Evolutionary conservation across 192 early-diverging fungal species (phyloP).

Genomic region (Rhizophagus prolifer): DNA sequence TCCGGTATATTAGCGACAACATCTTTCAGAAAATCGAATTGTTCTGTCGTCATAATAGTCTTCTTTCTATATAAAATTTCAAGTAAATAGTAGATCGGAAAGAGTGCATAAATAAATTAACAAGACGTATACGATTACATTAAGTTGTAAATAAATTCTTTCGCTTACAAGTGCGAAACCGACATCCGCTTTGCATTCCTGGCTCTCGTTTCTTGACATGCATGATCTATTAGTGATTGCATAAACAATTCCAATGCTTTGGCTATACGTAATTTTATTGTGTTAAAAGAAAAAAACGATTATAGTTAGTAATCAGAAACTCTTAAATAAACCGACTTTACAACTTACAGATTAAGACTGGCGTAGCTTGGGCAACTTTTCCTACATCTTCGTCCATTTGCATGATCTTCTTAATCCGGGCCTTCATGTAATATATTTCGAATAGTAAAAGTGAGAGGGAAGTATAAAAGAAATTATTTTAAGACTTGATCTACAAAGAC

Average conservation of each 20-base stretch:
- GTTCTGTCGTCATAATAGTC: conserved; percentile 76
- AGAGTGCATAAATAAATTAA: not conserved
- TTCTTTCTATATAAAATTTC: conserved; percentile 58
- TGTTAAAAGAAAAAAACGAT: not conserved
- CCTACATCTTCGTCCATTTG: conserved; percentile 98
- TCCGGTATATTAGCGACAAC: conserved; percentile 83
- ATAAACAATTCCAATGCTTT: conserved; percentile 95
- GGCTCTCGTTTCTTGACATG: conserved; percentile 76
- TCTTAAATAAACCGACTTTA: not conserved
- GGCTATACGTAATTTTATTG: conserved; percentile 45
- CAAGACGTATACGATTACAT: not conserved
- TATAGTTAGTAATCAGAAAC: not conserved
- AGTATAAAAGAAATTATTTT: not conserved
- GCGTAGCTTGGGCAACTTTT: conserved; percentile 96
- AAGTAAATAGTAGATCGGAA: conserved; percentile 8
- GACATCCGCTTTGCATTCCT: conserved; percentile 82
- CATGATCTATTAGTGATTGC: conserved; percentile 87
- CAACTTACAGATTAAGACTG: conserved; percentile 85
- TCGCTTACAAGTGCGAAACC: conserved; percentile 78
- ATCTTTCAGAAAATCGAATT: conserved; percentile 94
- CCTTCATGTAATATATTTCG: conserved; percentile 54
- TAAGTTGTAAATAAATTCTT: not conserved
- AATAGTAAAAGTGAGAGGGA: conserved; percentile 10
- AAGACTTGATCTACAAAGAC: not conserved
- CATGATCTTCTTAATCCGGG: conserved; percentile 99